Evolutionary conservation across 164 flowering plant genomes (phyloP).

Genomic region (Amborella trichopoda): DNA sequence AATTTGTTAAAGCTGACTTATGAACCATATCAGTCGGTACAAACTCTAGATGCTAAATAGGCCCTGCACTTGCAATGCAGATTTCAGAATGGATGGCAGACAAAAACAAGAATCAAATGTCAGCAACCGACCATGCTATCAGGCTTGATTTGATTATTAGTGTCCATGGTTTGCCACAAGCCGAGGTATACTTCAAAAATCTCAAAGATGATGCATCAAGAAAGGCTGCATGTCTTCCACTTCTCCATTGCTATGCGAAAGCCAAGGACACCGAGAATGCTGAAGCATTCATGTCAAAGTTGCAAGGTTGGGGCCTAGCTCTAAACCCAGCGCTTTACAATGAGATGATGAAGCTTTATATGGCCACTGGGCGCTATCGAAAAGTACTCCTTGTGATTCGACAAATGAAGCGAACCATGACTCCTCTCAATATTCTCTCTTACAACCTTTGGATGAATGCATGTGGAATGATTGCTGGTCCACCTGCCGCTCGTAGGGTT

Average conservation of each 20-base stretch:
- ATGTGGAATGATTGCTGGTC: conserved; percentile 20
- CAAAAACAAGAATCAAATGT: conserved; percentile 15
- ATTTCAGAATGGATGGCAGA: conserved; percentile 18
- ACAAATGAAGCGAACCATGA: conserved; percentile 36
- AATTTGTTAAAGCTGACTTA: too few species aligned
- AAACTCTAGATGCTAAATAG: too few species aligned
- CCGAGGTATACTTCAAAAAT: conserved; percentile 33
- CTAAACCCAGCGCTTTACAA: conserved; percentile 35
- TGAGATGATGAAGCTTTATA: conserved; percentile 55
- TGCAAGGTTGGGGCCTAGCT: conserved; percentile 24
- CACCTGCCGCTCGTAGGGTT: conserved; percentile 25
- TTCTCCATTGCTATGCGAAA: conserved; percentile 38
- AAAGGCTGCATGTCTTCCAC: conserved; percentile 38
- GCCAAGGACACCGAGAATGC: conserved; percentile 25
- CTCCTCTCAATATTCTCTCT: conserved; percentile 36
- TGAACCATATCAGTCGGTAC: too few species aligned
- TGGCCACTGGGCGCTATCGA: conserved; percentile 24
- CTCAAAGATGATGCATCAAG: conserved; percentile 16
- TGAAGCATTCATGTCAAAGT: conserved; percentile 39
- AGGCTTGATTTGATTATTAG: conserved; percentile 29
- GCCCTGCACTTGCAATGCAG: too few species aligned
- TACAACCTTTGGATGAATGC: conserved; percentile 61
- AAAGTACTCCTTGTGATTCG: conserved; percentile 29
- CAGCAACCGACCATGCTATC: conserved; percentile 29
- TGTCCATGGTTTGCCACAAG: conserved; percentile 20